Evolutionary conservation across 2,329 filamentous ascomycete species (phyloP).

Genomic region (Trichoderma sp.): DNA sequence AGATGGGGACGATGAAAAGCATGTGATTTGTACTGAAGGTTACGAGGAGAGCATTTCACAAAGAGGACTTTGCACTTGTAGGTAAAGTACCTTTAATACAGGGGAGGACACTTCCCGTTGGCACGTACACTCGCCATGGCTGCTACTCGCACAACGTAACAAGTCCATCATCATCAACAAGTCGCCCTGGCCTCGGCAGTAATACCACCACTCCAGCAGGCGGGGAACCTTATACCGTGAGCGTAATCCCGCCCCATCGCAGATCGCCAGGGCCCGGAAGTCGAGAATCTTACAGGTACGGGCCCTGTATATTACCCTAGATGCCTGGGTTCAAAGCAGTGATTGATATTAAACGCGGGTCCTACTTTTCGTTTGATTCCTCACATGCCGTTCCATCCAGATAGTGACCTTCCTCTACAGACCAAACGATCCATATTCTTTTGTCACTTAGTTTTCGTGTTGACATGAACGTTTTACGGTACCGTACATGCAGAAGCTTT

Average conservation of each 20-base stretch:
- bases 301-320: background rate
- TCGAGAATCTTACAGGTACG: slow-evolving; percentile 20
- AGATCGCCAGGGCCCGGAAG: slow-evolving; percentile 19
- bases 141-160: background rate
- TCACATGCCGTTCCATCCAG: no score
- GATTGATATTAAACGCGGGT: no score
- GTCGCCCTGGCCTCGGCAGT: background rate
- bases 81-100: background rate
- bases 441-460: background rate
- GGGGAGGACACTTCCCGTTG: no score
- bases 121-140: background rate
- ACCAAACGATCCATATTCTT: background rate
- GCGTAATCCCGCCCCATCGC: slow-evolving; percentile 12
- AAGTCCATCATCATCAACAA: background rate
- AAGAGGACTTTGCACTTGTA: no score
- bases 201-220: background rate
- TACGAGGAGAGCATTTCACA: no score
- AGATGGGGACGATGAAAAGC: no score
- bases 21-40: no score
- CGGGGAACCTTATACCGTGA: slow-evolving; percentile 1
- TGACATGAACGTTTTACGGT: background rate
- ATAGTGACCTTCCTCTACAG: slow-evolving; percentile 2
- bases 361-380: no score
- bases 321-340: background rate
- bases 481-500: background rate